Evolutionary conservation across 2,329 filamentous ascomycete species (phyloP).

Genomic region (Ophidiomyces ophidiicola): DNA sequence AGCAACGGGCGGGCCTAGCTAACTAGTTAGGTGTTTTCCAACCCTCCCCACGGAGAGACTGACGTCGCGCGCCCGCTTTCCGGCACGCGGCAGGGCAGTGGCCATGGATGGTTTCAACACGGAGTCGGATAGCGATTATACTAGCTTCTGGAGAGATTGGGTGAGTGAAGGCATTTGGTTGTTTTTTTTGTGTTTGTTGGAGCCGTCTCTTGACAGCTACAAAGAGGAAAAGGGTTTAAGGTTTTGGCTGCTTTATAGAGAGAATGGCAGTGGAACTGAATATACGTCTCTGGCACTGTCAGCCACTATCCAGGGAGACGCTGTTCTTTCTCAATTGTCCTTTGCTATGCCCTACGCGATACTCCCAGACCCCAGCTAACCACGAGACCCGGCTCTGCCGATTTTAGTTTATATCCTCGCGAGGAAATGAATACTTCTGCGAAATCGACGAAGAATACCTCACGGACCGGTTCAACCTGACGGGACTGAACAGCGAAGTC

Average conservation of each 20-base stretch:
- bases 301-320: too few species aligned
- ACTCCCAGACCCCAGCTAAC: not conserved
- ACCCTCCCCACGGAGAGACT: too few species aligned
- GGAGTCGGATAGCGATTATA: constrained; percentile 97
- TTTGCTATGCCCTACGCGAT: too few species aligned
- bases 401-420: constrained; percentile 81
- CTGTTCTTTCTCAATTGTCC: too few species aligned
- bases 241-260: too few species aligned
- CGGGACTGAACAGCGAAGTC: constrained; percentile 90
- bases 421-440: constrained; percentile 98
- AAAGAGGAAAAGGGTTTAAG: too few species aligned
- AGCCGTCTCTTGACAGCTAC: constrained; percentile 6
- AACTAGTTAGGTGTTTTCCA: too few species aligned
- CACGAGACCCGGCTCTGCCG: not conserved
- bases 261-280: too few species aligned
- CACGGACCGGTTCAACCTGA: constrained; percentile 95
- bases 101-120: constrained; percentile 83
- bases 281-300: too few species aligned
- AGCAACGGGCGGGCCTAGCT: too few species aligned
- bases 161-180: constrained; percentile 45
- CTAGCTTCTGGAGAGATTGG: constrained; percentile 99
- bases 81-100: not conserved
- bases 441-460: constrained; percentile 99
- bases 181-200: constrained; percentile 10
- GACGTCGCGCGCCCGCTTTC: too few species aligned